A percentile compares a stretch with the other conserved stretches of the same genome.
phyloP scores from a whole-genome alignment of 495 filamentous ascomycete genomes.

The Hypoxylon trugodes region DNA sequence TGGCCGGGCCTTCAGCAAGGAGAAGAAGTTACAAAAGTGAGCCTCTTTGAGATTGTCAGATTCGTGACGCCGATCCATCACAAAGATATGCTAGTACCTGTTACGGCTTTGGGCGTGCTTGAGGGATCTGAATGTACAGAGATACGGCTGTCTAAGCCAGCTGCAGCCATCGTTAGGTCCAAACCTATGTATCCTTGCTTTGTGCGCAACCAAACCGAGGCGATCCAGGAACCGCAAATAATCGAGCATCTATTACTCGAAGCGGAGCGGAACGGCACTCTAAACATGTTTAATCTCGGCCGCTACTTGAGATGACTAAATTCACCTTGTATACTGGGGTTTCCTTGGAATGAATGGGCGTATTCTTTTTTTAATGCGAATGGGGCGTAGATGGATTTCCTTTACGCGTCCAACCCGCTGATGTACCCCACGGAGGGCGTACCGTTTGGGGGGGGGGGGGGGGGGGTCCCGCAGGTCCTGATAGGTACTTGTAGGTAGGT shows the following conservation, averaged over 20 bases:
- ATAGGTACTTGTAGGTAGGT: constrained; percentile 4
- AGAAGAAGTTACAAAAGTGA: constrained; percentile 13
- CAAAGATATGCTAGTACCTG: constrained; percentile 22
- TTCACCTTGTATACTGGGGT: constrained; percentile 17
- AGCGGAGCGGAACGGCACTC: constrained; percentile 39
- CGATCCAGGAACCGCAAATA: constrained; percentile 19
- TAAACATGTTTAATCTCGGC: constrained; percentile 26
- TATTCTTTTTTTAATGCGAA: constrained; percentile 3
- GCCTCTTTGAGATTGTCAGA: constrained; percentile 35
- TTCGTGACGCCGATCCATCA: constrained; percentile 37
- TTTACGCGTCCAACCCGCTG: constrained; percentile 15
- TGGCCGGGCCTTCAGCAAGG: constrained; percentile 41
- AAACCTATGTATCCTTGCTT: too few species aligned
- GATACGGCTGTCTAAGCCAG: constrained; percentile 12
- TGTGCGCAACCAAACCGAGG: constrained; percentile 15
- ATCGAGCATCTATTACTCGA: constrained; percentile 5
- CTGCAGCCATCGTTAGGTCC: constrained; percentile 18
- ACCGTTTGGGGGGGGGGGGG: too few species aligned
- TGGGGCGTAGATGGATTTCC: constrained; percentile 6
- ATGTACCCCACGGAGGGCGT: constrained; percentile 31
- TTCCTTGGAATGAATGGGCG: not conserved
- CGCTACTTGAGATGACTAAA: constrained; percentile 35
- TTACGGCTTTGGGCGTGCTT: too few species aligned
- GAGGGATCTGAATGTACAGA: constrained; percentile 14
- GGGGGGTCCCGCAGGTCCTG: too few species aligned